phyloP scores from a whole-genome alignment of 164 flowering plant species.

The Nelumbo lutea region DNA sequence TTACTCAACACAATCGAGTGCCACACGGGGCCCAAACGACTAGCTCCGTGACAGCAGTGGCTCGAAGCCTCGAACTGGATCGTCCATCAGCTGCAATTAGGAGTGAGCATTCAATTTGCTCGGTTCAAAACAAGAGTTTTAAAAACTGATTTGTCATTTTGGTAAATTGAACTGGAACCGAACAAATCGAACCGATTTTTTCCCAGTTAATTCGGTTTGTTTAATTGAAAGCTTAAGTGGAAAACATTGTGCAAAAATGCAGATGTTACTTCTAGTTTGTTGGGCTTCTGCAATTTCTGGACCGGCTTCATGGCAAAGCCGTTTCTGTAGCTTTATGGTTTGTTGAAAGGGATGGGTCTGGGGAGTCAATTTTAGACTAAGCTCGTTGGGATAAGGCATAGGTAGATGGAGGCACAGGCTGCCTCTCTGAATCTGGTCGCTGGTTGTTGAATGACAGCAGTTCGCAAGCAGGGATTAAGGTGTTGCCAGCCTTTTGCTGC shows the following conservation, averaged over 20 bases:
- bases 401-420: conserved; percentile 18
- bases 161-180: no score
- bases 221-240: no score
- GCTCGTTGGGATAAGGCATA: conserved; percentile 13
- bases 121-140: no score
- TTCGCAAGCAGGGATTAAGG: conserved; percentile 19
- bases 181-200: no score
- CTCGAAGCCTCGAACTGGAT: no score
- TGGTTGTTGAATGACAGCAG: conserved; percentile 14
- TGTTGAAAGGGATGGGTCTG: conserved; percentile 9
- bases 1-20: no score
- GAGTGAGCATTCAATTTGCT: no score
- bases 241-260: background rate
- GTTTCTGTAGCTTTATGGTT: conserved; percentile 25
- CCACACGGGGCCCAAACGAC: no score
- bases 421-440: conserved; percentile 12
- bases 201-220: no score
- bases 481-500: conserved; percentile 43
- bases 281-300: background rate
- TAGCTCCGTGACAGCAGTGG: no score
- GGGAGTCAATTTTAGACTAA: conserved; percentile 28
- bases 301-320: conserved; percentile 15
- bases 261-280: conserved; percentile 5
- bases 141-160: no score
- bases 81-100: no score